Evolutionary conservation across 202 grass and related monocot genomes (phyloP), one percentile per base, ranked within the genome.

Genomic region (Saccharum hybrid): DNA sequence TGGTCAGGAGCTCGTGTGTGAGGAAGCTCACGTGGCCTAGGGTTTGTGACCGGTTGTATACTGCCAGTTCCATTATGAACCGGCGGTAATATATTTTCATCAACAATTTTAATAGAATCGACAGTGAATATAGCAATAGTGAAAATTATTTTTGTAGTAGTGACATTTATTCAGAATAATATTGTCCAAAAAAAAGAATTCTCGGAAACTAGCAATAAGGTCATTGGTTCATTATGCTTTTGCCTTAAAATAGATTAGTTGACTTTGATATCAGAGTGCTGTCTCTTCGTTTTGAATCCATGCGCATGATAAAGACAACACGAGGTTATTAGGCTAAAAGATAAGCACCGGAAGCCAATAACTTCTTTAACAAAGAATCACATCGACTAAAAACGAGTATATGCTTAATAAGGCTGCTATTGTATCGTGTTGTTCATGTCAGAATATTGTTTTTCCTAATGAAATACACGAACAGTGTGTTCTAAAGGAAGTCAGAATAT

Each of bases 361-460:
- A 63, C 67, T 83, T 4, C 67, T 83, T 6, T 39, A 38, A 76
- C 75, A 7, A 81, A 86, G 68, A 18, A 68, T 69, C 28, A 68
- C 74, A 69, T 79, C 39, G 78, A 54, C 62, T 41, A 72, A 56
- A 83, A 83, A 79, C 48, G 52, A 75, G 68, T 79, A 86, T 86
- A 74, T 90, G 74, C 80, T 86, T 81, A 86, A 79, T 56, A 90
- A 62, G 51, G 61, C 33, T 74, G 62, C 79, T 74, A 56, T 66
- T 66, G 54, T 82, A 83, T 83, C 63, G 68, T 42, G 12, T 82
- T 90, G 31, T 79, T 86, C 80, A 37, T 60, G 10, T 69, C 41
- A 28, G 74, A 83, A 90, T 90, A 68, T 80, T 54, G 69, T 68
- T 80, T 90, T 86, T 86, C 73, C 4, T 60, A 60, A 10, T 74